Conservation (phyloP, 2,329 filamentous ascomycete species). For the Apiospora phragmitis region DNA sequence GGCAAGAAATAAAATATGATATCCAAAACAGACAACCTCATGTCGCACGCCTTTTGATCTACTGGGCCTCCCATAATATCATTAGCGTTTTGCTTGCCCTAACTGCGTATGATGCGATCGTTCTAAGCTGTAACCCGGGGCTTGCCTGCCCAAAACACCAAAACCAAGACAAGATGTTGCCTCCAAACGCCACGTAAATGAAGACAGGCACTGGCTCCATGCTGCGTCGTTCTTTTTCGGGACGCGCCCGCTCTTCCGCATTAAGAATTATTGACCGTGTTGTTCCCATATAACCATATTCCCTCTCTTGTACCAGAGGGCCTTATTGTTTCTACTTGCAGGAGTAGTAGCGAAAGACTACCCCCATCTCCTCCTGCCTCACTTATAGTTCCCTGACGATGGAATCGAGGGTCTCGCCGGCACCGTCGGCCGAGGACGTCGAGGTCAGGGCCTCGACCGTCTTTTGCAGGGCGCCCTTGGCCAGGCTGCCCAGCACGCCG, state of each 20-base stretch:
- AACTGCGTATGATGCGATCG: neutral
- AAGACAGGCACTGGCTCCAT: neutral
- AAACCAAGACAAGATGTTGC: neutral
- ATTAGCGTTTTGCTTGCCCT: neutral
- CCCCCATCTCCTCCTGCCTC: neutral
- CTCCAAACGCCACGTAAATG: neutral
- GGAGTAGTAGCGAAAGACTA: neutral
- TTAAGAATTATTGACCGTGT: neutral
- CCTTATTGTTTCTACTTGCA: neutral
- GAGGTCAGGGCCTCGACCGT: conserved; percentile 15
- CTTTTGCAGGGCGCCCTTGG: conserved; percentile 39
- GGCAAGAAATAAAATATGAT: conserved; percentile 11
- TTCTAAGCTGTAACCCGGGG: conserved; percentile 3
- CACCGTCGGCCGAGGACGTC: conserved; percentile 29
- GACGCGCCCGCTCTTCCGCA: neutral
- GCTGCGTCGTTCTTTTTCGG: neutral
- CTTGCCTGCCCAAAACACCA: neutral
- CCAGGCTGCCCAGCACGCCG: conserved; percentile 11
- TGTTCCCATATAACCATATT: neutral
- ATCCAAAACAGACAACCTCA: neutral
- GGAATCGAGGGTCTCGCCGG: conserved; percentile 27
- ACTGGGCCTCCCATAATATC: neutral
- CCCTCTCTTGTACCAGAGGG: neutral
- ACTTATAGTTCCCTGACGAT: conserved; percentile 40
- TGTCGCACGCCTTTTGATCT: neutral